phyloP scores from a whole-genome alignment of 345 rosid species.

The Acer negundo region DNA sequence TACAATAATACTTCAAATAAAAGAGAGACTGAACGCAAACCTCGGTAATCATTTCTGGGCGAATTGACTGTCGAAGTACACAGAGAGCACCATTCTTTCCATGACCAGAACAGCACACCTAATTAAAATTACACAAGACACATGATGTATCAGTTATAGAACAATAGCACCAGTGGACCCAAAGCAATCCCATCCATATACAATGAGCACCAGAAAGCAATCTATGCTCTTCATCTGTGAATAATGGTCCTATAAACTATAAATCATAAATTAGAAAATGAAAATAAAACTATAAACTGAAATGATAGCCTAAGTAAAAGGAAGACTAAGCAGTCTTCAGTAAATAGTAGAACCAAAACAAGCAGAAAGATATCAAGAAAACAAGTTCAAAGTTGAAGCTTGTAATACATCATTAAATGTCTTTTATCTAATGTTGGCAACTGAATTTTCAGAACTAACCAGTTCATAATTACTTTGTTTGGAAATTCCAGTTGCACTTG shows the following conservation, averaged over 20 bases:
- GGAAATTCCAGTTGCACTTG: constrained; percentile 88
- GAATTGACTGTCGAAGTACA: constrained; percentile 93
- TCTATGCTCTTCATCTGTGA: neutral
- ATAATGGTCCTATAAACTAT: neutral
- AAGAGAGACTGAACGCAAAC: constrained; percentile 32
- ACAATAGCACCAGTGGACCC: neutral
- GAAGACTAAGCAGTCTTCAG: neutral
- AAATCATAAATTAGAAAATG: neutral
- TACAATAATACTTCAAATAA: neutral
- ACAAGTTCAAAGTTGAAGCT: constrained; percentile 11
- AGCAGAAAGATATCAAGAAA: neutral
- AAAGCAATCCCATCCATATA: constrained; percentile 1
- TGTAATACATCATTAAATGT: neutral
- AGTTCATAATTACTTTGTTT: constrained; percentile 98
- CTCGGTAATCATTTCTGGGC: constrained; percentile 98
- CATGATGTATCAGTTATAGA: neutral
- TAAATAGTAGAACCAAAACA: neutral
- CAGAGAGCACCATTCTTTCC: constrained; percentile 91
- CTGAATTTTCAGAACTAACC: constrained; percentile 51
- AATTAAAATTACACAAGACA: constrained; percentile 20
- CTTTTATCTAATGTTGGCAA: constrained; percentile 7
- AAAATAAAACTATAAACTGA: neutral
- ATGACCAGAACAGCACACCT: constrained; percentile 99
- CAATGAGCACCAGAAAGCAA: neutral
- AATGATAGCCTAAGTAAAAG: constrained; percentile 1